A percentile compares a stretch with the other conserved stretches of the same genome.
phyloP scores from a whole-genome alignment of 345 rosid species.

The Syzygium aromaticum region DNA sequence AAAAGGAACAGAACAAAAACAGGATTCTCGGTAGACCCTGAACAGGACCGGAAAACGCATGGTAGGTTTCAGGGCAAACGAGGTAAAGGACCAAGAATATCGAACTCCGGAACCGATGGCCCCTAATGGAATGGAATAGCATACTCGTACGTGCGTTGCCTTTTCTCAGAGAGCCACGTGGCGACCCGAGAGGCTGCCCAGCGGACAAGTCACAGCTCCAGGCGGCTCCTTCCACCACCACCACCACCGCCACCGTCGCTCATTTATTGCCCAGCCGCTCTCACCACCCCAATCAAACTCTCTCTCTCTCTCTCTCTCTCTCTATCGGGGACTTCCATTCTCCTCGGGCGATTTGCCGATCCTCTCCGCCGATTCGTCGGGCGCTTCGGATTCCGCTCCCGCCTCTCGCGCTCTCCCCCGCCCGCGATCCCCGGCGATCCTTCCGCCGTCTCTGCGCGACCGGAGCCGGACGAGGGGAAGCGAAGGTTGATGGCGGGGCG shows the following conservation, averaged over 20 bases:
- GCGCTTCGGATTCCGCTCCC: not conserved
- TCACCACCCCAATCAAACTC: not conserved
- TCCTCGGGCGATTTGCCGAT: not conserved
- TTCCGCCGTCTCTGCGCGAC: not conserved
- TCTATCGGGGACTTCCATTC: not conserved
- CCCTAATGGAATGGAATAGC: too few relatives aligned
- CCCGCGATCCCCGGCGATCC: not conserved
- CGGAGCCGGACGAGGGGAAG: not conserved
- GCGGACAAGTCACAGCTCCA: not conserved
- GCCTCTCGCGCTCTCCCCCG: not conserved
- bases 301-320: not conserved
- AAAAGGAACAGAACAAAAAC: too few relatives aligned
- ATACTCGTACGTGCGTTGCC: not conserved
- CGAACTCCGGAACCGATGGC: too few relatives aligned
- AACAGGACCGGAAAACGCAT: accelerated
- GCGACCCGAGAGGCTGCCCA: not conserved
- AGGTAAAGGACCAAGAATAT: not conserved
- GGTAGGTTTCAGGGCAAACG: accelerated
- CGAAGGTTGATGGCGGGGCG: not conserved
- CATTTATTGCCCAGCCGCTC: not conserved
- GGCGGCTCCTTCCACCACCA: not conserved
- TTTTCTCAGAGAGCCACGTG: not conserved
- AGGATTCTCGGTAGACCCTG: too few relatives aligned
- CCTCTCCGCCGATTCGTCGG: not conserved
- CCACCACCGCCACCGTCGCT: not conserved